Evolutionary conservation across 2,329 filamentous ascomycete genomes (phyloP), one percentile per base, ranked within the genome.

Genomic region (Penicillium sp.): DNA sequence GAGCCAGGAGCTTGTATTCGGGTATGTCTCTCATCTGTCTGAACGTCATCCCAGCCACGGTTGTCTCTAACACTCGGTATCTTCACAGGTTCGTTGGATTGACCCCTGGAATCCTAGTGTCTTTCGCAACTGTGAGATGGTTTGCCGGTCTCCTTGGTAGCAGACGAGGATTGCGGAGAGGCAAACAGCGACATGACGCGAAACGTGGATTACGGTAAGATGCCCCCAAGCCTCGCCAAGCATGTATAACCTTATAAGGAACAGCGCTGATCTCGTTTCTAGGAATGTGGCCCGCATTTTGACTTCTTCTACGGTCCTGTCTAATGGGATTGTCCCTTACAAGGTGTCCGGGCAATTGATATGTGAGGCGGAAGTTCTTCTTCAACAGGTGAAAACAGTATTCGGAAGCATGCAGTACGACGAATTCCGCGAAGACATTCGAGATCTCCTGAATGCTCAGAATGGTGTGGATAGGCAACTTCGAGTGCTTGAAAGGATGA

Each of bases 1-100:
- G 74, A 96, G 91, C 64, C 93, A 99, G 66, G 92, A 99, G 67
- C 80, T 99, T 40, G 88, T 99, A 19, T 99, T 99, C 72, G 93
- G 79, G 71, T 77, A 66, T 46, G 67, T 60, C 9, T 25, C 14
- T 13, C n/a, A 22, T 3, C 13, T 1, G 6, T 22, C 2, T 8
- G 6, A 18, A 3, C 10, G 14, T 33, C 18, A 8, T 35, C 11
- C 2, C 2, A 2, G 4, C 12, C 10, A 33, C 13, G 6, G 3
- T 3, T 22, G 14, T 37, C 7, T 10, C 27, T 18, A 33, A 46
- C 22, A 18, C 49, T 40, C 63, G 28, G 65, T 42, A 14, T 36
- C 14, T 19, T 19, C 19, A 16, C 50, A 78, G 89, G n/a, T 95
- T 99, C 64, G 86, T 99, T 31, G 91, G 91, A 5, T 76, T 99